Conservation (phyloP, 2,329 filamentous ascomycete species). For the Sordariomycetes sp. region DNA sequence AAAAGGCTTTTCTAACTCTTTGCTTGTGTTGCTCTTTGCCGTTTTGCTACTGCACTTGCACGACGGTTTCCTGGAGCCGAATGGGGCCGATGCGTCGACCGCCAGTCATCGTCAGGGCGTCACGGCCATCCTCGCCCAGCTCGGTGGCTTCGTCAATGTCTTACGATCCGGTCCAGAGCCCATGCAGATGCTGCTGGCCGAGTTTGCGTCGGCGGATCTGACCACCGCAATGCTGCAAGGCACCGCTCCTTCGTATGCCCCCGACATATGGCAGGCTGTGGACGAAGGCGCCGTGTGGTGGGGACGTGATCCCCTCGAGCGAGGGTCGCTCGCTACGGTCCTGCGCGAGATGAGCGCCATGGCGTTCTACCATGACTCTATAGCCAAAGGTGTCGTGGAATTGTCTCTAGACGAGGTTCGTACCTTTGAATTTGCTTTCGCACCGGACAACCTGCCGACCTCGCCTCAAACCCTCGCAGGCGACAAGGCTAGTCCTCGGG, state of each 20-base stretch:
- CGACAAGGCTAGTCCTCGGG: background rate
- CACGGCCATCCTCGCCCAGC: slow-evolving; percentile 21
- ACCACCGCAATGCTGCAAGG: slow-evolving; percentile 30
- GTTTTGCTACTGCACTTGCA: slow-evolving; percentile 32
- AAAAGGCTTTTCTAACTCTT: slow-evolving; percentile 16
- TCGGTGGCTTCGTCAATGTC: slow-evolving; percentile 16
- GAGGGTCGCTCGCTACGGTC: slow-evolving; percentile 22
- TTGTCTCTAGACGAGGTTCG: slow-evolving; percentile 19
- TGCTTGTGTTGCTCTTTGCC: slow-evolving; percentile 24
- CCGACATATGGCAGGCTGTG: slow-evolving; percentile 26
- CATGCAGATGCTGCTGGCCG: slow-evolving; percentile 28
- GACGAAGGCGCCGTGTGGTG: slow-evolving; percentile 31
- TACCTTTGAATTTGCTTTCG: slow-evolving; percentile 14
- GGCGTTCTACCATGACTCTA: slow-evolving; percentile 16
- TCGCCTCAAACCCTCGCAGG: slow-evolving; percentile 5
- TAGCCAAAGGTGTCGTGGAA: slow-evolving; percentile 8
- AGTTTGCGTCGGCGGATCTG: slow-evolving; percentile 32
- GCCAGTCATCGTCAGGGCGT: slow-evolving; percentile 25
- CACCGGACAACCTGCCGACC: slow-evolving; percentile 15
- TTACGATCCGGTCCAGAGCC: slow-evolving; percentile 15
- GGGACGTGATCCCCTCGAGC: slow-evolving; percentile 23
- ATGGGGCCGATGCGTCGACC: slow-evolving; percentile 19
- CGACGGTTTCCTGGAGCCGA: slow-evolving; percentile 26
- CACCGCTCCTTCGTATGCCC: slow-evolving; percentile 23
- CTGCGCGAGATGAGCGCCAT: slow-evolving; percentile 20